A percentile compares a stretch with the other conserved stretches of the same genome.
These are phyloP conservation scores for Tilletia indica DNA, from an alignment of 1,284 basidiomycete species.

Conservation along the genomic window DNA sequence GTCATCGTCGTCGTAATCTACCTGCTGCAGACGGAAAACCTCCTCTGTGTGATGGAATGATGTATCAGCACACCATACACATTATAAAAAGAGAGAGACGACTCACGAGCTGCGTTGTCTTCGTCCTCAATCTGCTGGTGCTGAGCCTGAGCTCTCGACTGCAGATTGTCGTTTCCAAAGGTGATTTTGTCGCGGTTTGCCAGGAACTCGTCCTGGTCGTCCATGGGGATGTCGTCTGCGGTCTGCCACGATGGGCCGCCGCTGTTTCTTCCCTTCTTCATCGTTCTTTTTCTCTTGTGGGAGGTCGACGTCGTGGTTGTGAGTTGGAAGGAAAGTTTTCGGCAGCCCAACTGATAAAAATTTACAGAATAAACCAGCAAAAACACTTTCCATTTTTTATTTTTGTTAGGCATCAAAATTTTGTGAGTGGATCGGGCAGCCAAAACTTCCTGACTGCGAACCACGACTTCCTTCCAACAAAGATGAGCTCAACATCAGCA, in stretches of 20 bases:
- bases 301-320: too few relatives aligned
- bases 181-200: constrained; percentile 70
- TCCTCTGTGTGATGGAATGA: background rate
- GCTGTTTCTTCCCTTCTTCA: too few relatives aligned
- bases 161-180: constrained; percentile 57
- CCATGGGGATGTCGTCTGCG: constrained; percentile 39
- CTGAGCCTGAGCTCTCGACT: background rate
- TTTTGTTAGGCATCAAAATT: too few relatives aligned
- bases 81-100: background rate
- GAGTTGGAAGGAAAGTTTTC: background rate
- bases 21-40: background rate
- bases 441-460: background rate
- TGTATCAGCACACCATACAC: background rate
- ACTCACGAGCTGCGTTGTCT: constrained; percentile 57
- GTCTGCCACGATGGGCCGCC: constrained; percentile 13
- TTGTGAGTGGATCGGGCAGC: too few relatives aligned
- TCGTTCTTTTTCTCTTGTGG: too few relatives aligned
- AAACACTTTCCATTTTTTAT: background rate
- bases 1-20: constrained; percentile 40
- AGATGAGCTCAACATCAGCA: background rate
- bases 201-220: constrained; percentile 47
- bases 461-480: background rate
- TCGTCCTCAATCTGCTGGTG: constrained; percentile 59
- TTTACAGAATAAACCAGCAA: background rate
- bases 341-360: too few relatives aligned